phyloP scores from a whole-genome alignment of 23 red algal genomes.

The Gracilaria gracilis region DNA sequence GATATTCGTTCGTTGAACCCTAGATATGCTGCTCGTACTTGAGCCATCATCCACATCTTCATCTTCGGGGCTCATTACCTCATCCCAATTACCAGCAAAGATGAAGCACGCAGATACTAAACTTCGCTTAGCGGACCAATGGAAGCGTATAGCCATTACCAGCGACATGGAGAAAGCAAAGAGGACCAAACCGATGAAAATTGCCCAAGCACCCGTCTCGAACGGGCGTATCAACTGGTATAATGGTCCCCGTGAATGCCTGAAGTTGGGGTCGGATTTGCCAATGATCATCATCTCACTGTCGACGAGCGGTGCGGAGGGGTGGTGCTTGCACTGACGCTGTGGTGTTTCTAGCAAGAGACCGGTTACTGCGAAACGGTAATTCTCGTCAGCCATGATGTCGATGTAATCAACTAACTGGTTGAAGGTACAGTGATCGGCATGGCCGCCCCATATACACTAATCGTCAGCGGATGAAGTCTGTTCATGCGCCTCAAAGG shows the following conservation, averaged over 20 bases:
- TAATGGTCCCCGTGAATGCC: slow-evolving; percentile 1
- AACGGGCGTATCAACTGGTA: slow-evolving; percentile 48
- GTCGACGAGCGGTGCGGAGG: slow-evolving; percentile 23
- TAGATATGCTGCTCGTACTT: background rate
- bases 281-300: slow-evolving; percentile 48
- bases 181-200: slow-evolving; percentile 31
- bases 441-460: slow-evolving; percentile 57
- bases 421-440: slow-evolving; percentile 42
- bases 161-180: slow-evolving; percentile 26
- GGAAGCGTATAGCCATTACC: slow-evolving; percentile 42
- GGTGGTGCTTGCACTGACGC: slow-evolving; percentile 32
- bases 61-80: slow-evolving; percentile 13
- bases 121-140: slow-evolving; percentile 3
- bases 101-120: slow-evolving; percentile 55
- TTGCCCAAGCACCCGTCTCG: slow-evolving; percentile 31
- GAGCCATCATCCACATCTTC: background rate
- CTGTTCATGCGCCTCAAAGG: slow-evolving; percentile 3
- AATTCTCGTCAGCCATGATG: background rate
- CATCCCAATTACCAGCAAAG: slow-evolving; percentile 40
- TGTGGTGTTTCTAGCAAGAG: slow-evolving; percentile 31
- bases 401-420: slow-evolving; percentile 36
- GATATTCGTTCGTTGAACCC: background rate
- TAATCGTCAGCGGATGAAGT: slow-evolving; percentile 34
- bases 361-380: slow-evolving; percentile 49
- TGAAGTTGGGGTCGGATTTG: background rate